Base-by-base conservation (phyloP, 345 rosid species). In the Arabidopsis arenosa region DNA sequence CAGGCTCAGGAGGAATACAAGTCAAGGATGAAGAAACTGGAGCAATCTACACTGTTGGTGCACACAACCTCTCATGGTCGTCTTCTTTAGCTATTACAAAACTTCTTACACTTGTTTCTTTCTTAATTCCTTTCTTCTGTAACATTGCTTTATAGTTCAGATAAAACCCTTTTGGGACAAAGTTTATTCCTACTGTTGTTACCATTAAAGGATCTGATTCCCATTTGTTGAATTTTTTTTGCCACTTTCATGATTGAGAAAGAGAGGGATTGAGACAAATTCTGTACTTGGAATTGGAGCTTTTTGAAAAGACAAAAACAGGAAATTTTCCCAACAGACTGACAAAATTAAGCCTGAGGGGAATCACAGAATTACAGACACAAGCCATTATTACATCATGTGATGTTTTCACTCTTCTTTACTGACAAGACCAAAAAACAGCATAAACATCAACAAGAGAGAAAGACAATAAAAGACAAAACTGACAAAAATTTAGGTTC, bases 1-100 rank as follows among this genome's bases (percentile, higher is more conserved):
- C 45, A 95, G 99, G 99, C 65, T 87, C 99, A 36, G 84, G 88
- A 4, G 85, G 83, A 77, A 85, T 95, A 82, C 83, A 84, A 77
- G 75, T 95, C 54, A 89, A 80, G 82, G 99, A 92, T 54, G 88
- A 81, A 59, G 68, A 17, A 15, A 69, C 86, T 2, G 93, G 90
- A 67, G 66, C 74, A 26, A 11, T 74, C 37, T 88, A 86, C 75
- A 68, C 89, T 0, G 85, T 94, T 1, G 86, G 88, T 21, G 86
- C 90, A 15, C 89, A 89, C 52, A 66, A 87, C 40, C 43, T 94
- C 48, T 84, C 83, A 64, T 80, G 79, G 15, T 87, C 84, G 59
- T 76, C 87, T 37, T 72, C 57, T 55, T 56, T 80, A 77, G 71
- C 40, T 32, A 33, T 60, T 11, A 80, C 81, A 37, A 80, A 75